Conservation (phyloP, 2,329 filamentous ascomycete species). For the Myriosclerotinia duriaeana region DNA sequence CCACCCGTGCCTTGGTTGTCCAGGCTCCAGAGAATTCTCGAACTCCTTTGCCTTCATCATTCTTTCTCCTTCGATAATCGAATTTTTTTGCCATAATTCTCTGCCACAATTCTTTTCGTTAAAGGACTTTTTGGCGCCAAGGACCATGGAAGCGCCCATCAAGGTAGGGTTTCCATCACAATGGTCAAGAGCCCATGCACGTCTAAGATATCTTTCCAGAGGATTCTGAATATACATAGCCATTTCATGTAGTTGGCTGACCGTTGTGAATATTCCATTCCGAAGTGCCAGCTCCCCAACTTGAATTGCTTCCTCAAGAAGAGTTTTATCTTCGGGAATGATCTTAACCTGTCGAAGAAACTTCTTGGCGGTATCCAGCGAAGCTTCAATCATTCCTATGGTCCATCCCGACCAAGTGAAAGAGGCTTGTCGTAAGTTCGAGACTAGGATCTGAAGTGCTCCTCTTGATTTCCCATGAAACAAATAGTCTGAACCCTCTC, state of each 20-base stretch:
- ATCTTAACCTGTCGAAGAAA: constrained; percentile 66
- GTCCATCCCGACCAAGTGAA: constrained; percentile 82
- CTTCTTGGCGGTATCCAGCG: constrained; percentile 63
- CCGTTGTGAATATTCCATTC: constrained; percentile 63
- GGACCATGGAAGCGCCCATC: constrained; percentile 47
- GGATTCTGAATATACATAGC: constrained; percentile 64
- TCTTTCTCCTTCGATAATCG: not conserved
- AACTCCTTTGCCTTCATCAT: not conserved
- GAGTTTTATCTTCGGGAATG: constrained; percentile 56
- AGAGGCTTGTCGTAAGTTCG: constrained; percentile 77
- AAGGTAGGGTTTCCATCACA: constrained; percentile 49
- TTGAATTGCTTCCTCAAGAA: constrained; percentile 64
- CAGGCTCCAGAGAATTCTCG: not conserved
- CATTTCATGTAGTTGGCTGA: constrained; percentile 73
- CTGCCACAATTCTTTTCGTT: not conserved
- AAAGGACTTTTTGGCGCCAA: not conserved
- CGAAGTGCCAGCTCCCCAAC: constrained; percentile 59
- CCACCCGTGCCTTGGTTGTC: constrained; percentile 28
- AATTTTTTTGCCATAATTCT: not conserved
- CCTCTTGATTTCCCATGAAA: constrained; percentile 76
- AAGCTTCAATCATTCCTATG: constrained; percentile 58
- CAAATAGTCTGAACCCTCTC: constrained; percentile 81
- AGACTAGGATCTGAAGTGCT: constrained; percentile 65
- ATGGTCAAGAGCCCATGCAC: constrained; percentile 66
- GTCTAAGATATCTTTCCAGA: constrained; percentile 61